Percentiles rank a stretch among this genome's conserved stretches.
phyloP scores from a whole-genome alignment of 257 asterid genomes.

The Cordia subcordata region DNA sequence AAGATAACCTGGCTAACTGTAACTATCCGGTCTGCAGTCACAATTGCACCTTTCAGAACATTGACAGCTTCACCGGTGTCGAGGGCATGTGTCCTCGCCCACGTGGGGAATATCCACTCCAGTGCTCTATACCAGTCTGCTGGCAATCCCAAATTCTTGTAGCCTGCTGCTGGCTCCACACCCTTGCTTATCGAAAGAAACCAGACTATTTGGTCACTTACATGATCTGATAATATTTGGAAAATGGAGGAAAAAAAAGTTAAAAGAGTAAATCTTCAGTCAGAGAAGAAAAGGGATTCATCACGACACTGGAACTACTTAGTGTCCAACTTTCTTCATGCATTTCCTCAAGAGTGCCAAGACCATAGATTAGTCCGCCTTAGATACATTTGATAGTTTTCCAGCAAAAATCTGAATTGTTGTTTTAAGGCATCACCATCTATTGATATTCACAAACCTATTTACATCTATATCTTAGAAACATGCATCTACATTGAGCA shows the following conservation, averaged over 20 bases:
- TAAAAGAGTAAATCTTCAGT: too few relatives aligned
- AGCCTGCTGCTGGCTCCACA: slow-evolving; percentile 84
- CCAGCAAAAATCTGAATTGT: too few relatives aligned
- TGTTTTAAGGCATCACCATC: too few relatives aligned
- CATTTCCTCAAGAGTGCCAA: too few relatives aligned
- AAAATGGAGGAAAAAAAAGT: background rate
- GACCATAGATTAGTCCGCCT: too few relatives aligned
- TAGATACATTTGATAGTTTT: too few relatives aligned
- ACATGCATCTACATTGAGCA: too few relatives aligned
- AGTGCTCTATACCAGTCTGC: slow-evolving; percentile 88
- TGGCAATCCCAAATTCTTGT: slow-evolving; percentile 71
- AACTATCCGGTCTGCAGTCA: slow-evolving; percentile 85
- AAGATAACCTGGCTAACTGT: slow-evolving; percentile 85
- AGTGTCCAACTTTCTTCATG: too few relatives aligned
- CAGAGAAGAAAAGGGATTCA: too few relatives aligned
- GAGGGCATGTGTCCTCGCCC: slow-evolving; percentile 98
- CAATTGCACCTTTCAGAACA: slow-evolving; percentile 81
- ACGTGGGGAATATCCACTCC: slow-evolving; percentile 93
- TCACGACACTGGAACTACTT: too few relatives aligned
- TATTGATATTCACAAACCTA: too few relatives aligned
- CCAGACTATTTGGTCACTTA: background rate
- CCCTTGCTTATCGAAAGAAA: slow-evolving; percentile 38
- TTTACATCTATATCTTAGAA: too few relatives aligned
- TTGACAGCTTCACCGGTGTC: slow-evolving; percentile 98
- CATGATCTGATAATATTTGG: background rate